Percentiles rank a stretch among this genome's conserved stretches.
Conservation (phyloP, 2,329 filamentous ascomycete genomes). For the Pseudonectria foliicola region DNA sequence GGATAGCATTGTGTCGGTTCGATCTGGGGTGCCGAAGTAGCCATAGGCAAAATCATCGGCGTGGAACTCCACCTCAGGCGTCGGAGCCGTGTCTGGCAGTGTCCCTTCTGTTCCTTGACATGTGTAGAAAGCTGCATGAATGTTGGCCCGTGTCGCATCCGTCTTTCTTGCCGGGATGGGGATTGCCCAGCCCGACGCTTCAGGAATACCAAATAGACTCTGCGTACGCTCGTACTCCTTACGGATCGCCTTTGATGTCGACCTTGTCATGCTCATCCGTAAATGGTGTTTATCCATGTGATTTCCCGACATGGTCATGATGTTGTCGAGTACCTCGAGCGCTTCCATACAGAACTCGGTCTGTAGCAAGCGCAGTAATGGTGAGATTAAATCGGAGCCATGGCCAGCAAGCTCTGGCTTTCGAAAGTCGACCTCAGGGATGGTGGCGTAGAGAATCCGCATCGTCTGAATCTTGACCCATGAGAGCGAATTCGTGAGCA, state of each 20-base stretch:
- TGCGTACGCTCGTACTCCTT: slow-evolving; percentile 95
- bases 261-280: slow-evolving; percentile 95
- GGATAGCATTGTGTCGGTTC: slow-evolving; percentile 88
- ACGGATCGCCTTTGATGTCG: slow-evolving; percentile 74
- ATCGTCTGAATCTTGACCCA: slow-evolving; percentile 94
- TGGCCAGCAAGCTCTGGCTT: slow-evolving; percentile 84
- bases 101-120: slow-evolving; percentile 64
- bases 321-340: slow-evolving; percentile 83
- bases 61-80: slow-evolving; percentile 87
- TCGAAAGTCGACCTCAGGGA: slow-evolving; percentile 88
- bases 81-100: slow-evolving; percentile 54
- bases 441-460: slow-evolving; percentile 76
- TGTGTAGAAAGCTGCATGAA: slow-evolving; percentile 93
- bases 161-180: slow-evolving; percentile 88
- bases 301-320: slow-evolving; percentile 88
- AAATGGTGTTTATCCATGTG: slow-evolving; percentile 92
- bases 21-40: slow-evolving; percentile 64
- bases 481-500: slow-evolving; percentile 78
- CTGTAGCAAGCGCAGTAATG: slow-evolving; percentile 78
- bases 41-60: slow-evolving; percentile 79
- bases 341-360: slow-evolving; percentile 93
- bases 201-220: slow-evolving; percentile 92
- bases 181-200: slow-evolving; percentile 93
- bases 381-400: slow-evolving; percentile 91
- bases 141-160: slow-evolving; percentile 77